Evolutionary conservation across 495 filamentous ascomycete genomes (phyloP).

Genomic region (Hypoxylon fuscum): DNA sequence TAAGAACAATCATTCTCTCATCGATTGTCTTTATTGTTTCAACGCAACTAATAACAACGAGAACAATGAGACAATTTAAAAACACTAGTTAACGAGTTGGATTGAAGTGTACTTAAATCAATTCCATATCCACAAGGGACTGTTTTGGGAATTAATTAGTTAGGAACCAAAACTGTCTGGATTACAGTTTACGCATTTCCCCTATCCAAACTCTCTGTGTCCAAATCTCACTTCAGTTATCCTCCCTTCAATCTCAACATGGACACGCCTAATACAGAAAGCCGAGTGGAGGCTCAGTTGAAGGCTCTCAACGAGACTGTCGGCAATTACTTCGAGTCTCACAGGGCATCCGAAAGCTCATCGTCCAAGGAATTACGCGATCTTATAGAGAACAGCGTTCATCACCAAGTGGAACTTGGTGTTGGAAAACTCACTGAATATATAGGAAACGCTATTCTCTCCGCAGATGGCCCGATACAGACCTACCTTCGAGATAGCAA

Average conservation of each 20-base stretch:
- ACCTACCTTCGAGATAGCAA: neutral
- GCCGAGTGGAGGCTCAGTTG: neutral
- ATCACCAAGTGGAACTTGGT: neutral
- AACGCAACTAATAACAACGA: no score
- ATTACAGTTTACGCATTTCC: neutral
- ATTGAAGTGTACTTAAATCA: no score
- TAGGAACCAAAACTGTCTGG: neutral
- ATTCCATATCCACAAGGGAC: no score
- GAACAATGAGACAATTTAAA: no score
- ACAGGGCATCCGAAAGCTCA: neutral
- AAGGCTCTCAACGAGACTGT: constrained; percentile 3
- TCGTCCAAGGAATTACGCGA: neutral
- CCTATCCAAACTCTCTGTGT: neutral
- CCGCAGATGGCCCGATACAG: neutral
- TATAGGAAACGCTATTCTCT: neutral
- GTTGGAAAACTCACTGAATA: neutral
- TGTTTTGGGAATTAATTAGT: no score
- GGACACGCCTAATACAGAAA: neutral
- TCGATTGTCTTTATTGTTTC: no score
- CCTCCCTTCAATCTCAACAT: neutral
- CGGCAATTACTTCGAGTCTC: neutral
- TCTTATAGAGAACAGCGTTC: neutral
- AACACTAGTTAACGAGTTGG: no score
- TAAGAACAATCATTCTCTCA: no score
- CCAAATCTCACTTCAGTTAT: neutral